phyloP scores from a whole-genome alignment of 1,139 yeast species.

The Chernovozyma sophiae-reginae region DNA sequence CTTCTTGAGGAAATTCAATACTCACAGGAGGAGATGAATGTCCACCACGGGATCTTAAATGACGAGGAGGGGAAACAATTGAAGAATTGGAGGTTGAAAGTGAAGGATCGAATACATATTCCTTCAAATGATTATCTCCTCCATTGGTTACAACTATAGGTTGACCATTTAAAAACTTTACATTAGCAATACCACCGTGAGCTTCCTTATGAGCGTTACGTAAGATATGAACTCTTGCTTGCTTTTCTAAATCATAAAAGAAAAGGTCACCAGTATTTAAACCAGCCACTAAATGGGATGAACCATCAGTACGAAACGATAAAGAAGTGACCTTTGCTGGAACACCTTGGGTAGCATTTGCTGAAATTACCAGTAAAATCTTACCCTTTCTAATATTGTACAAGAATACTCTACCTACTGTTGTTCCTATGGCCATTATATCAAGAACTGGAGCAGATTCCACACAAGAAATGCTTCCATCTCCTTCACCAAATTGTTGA shows the following conservation, averaged over 20 bases:
- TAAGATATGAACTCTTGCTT: constrained; percentile 69
- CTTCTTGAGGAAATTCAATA: constrained; percentile 72
- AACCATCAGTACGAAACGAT: constrained; percentile 91
- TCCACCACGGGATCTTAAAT: constrained; percentile 91
- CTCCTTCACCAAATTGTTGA: constrained; percentile 43
- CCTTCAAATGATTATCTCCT: constrained; percentile 86
- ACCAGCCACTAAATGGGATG: constrained; percentile 79
- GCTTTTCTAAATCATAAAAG: constrained; percentile 76
- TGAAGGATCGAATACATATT: constrained; percentile 90
- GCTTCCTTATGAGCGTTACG: constrained; percentile 69
- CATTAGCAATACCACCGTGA: constrained; percentile 78
- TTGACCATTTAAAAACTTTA: constrained; percentile 82
- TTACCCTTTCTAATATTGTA: constrained; percentile 69
- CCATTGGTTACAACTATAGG: constrained; percentile 90
- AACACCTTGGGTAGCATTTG: constrained; percentile 35
- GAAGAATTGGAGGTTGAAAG: constrained; percentile 61
- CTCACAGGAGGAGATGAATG: constrained; percentile 88
- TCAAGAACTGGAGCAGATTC: constrained; percentile 88
- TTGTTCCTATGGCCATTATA: constrained; percentile 72
- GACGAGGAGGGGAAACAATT: constrained; percentile 85
- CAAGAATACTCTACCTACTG: constrained; percentile 61
- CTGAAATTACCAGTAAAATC: constrained; percentile 29
- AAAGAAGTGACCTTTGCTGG: constrained; percentile 57
- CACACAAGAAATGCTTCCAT: constrained; percentile 46
- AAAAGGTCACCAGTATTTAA: constrained; percentile 76